A percentile compares a stretch with the other conserved stretches of the same genome.
Conservation (phyloP, 805 yeast species). For the Candida maesae region DNA sequence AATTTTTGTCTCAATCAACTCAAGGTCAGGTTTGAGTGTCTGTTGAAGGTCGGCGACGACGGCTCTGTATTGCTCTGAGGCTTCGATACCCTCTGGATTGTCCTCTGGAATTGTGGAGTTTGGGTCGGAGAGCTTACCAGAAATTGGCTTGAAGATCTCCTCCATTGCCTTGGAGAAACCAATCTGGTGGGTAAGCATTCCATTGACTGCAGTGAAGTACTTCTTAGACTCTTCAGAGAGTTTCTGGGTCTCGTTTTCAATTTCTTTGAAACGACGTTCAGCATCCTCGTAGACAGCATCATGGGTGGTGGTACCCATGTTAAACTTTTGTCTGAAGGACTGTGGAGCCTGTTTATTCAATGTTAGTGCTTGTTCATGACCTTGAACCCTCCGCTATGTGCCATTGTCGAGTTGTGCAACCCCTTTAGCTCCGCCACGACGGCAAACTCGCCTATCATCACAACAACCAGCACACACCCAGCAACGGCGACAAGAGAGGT, state of each 20-base stretch:
- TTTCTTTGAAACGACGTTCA: conserved; percentile 90
- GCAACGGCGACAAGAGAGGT: neutral
- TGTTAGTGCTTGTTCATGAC: conserved; percentile 6
- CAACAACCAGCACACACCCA: neutral
- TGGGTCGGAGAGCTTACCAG: conserved; percentile 90
- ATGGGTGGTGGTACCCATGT: conserved; percentile 74
- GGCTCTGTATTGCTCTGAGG: conserved; percentile 86
- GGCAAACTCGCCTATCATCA: conserved; percentile 1
- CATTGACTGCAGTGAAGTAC: conserved; percentile 87
- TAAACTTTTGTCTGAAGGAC: conserved; percentile 80
- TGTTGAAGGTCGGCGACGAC: conserved; percentile 84
- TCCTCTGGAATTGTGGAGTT: conserved; percentile 84
- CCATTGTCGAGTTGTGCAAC: neutral
- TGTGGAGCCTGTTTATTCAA: conserved; percentile 70
- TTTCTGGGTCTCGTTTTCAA: conserved; percentile 86
- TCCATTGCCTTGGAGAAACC: conserved; percentile 95
- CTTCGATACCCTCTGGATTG: conserved; percentile 94
- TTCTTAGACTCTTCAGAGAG: conserved; percentile 86
- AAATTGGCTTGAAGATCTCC: conserved; percentile 92
- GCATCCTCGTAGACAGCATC: conserved; percentile 95
- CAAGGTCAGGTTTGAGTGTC: conserved; percentile 87
- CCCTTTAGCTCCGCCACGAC: neutral
- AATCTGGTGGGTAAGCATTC: conserved; percentile 89
- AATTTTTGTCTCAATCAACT: conserved; percentile 84
- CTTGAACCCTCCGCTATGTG: no score